phyloP scores from a whole-genome alignment of 2,329 filamentous ascomycete species.

The Cladophialophora yegresii region DNA sequence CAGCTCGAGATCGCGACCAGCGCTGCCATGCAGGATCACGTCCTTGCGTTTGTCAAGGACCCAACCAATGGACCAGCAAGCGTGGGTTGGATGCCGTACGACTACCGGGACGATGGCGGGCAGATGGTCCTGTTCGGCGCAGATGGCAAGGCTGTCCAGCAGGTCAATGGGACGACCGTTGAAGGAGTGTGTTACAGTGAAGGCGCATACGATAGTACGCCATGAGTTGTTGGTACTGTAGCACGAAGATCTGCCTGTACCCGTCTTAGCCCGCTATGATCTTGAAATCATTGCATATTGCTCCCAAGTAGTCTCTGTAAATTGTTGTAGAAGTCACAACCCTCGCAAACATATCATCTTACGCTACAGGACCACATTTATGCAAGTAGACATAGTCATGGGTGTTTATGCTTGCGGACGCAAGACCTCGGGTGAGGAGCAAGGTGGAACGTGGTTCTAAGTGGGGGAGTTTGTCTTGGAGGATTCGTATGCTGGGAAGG shows the following conservation, averaged over 20 bases:
- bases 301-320: background rate
- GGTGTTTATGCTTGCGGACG: background rate
- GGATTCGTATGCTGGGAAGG: conserved; percentile 6
- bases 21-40: conserved; percentile 37
- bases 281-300: background rate
- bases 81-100: conserved; percentile 25
- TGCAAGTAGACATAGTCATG: background rate
- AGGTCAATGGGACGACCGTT: conserved; percentile 6
- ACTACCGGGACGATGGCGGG: background rate
- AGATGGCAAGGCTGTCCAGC: conserved; percentile 2
- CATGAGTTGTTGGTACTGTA: background rate
- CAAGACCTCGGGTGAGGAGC: conserved; percentile 1
- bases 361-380: background rate
- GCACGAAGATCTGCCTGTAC: background rate
- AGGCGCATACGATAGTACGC: conserved; percentile 6
- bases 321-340: background rate
- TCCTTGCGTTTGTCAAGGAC: conserved; percentile 37
- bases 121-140: conserved; percentile 9
- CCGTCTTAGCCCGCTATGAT: background rate
- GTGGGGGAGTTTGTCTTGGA: conserved; percentile 13
- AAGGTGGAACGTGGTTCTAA: conserved; percentile 6
- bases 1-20: conserved; percentile 33
- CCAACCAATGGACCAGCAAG: conserved; percentile 21
- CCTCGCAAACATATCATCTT: background rate
- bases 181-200: conserved; percentile 11